Conservation (phyloP, 1,284 basidiomycete genomes). For the Singerocomus rubriflavus region DNA sequence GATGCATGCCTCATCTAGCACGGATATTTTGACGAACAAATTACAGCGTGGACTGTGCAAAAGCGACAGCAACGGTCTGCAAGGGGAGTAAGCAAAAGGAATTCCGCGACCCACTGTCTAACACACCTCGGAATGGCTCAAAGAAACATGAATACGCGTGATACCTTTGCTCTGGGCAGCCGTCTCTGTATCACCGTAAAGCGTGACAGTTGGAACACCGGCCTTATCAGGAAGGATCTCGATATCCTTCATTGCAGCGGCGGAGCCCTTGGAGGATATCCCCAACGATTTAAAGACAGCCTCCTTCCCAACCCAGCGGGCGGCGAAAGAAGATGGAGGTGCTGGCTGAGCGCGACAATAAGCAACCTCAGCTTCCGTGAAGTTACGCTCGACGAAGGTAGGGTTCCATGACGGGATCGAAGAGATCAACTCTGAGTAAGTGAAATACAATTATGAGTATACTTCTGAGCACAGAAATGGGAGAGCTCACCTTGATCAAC, state of each 20-base stretch:
- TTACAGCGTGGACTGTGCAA: slow-evolving; percentile 62
- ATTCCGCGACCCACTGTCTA: neutral
- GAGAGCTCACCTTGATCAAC: slow-evolving; percentile 71
- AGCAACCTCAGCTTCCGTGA: slow-evolving; percentile 82
- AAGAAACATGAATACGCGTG: slow-evolving; percentile 74
- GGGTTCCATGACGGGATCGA: slow-evolving; percentile 87
- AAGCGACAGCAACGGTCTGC: slow-evolving; percentile 77
- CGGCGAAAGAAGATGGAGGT: slow-evolving; percentile 88
- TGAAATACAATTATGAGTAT: slow-evolving; percentile 11
- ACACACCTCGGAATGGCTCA: slow-evolving; percentile 88
- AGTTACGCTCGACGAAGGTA: slow-evolving; percentile 91
- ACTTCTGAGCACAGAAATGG: slow-evolving; percentile 1
- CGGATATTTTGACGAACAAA: neutral
- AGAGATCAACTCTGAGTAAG: slow-evolving; percentile 81
- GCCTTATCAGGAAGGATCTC: slow-evolving; percentile 81
- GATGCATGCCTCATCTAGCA: slow-evolving; percentile 5
- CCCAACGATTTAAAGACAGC: slow-evolving; percentile 98
- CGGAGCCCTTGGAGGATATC: slow-evolving; percentile 87
- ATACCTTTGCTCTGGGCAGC: slow-evolving; percentile 77
- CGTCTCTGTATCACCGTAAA: slow-evolving; percentile 80
- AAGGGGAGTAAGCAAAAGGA: slow-evolving; percentile 12
- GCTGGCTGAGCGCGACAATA: slow-evolving; percentile 91
- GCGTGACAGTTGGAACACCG: slow-evolving; percentile 70
- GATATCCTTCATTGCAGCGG: slow-evolving; percentile 92
- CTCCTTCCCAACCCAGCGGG: slow-evolving; percentile 97